Evolutionary conservation across 108 stramenopile genomes (phyloP).

Genomic region (Craspedostauros australis): DNA sequence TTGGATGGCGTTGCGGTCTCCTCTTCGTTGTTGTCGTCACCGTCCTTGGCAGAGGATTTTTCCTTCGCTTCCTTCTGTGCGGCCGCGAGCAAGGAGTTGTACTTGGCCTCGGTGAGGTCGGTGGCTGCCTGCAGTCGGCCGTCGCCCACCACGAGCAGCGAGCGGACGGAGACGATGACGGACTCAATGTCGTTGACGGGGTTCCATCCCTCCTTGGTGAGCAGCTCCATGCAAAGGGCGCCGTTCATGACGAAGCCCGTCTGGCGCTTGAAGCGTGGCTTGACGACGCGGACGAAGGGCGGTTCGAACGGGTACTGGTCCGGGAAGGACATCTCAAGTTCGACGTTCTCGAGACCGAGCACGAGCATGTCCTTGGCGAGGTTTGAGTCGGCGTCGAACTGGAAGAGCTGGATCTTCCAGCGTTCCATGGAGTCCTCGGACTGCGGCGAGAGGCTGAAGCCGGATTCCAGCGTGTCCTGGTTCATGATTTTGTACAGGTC

Average conservation of each 20-base stretch:
- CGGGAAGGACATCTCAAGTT: slow-evolving; percentile 88
- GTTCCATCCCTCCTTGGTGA: slow-evolving; percentile 92
- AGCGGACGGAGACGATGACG: slow-evolving; percentile 88
- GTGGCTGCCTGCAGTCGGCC: slow-evolving; percentile 69
- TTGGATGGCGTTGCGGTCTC: slow-evolving; percentile 9
- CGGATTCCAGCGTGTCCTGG: slow-evolving; percentile 72
- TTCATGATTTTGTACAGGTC: slow-evolving; percentile 88
- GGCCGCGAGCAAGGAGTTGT: slow-evolving; percentile 28
- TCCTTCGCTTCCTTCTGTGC: slow-evolving; percentile 9
- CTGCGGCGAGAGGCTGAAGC: slow-evolving; percentile 70
- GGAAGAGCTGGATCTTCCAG: slow-evolving; percentile 87
- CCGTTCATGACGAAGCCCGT: slow-evolving; percentile 95
- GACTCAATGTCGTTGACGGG: slow-evolving; percentile 90
- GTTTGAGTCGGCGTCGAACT: slow-evolving; percentile 77
- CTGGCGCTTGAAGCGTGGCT: slow-evolving; percentile 82
- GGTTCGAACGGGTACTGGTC: slow-evolving; percentile 92
- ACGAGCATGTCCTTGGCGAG: slow-evolving; percentile 75
- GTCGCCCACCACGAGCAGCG: slow-evolving; percentile 86
- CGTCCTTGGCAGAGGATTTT: slow-evolving; percentile 25
- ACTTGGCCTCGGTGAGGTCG: slow-evolving; percentile 39
- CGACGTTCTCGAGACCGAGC: slow-evolving; percentile 65
- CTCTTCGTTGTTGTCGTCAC: slow-evolving; percentile 19
- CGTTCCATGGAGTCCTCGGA: slow-evolving; percentile 77
- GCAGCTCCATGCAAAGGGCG: slow-evolving; percentile 89
- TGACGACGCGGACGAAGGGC: slow-evolving; percentile 83